Conservation (phyloP, 2,329 filamentous ascomycete species). For the Sarocladium strictum region DNA sequence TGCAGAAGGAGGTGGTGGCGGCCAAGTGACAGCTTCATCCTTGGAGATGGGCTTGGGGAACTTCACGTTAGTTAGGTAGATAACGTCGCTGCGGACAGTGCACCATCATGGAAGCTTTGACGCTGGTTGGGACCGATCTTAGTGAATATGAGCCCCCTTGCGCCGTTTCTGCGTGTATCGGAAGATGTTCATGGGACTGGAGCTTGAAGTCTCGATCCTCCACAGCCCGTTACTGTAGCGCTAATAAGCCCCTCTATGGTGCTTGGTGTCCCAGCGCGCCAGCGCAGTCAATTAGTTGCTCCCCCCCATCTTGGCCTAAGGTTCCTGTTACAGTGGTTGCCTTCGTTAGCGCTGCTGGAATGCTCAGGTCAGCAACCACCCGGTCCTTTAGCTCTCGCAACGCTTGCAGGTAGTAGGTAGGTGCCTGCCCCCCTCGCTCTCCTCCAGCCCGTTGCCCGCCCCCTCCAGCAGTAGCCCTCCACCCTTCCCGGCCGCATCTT, state of each 20-base stretch:
- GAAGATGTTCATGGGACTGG: background rate
- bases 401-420: too few relatives aligned
- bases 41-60: too few relatives aligned
- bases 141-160: background rate
- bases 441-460: background rate
- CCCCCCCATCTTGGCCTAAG: background rate
- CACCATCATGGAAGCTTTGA: background rate
- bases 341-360: background rate
- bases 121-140: background rate
- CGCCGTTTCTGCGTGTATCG: background rate
- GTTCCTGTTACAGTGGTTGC: too few relatives aligned
- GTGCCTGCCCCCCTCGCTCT: background rate
- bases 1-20: too few relatives aligned
- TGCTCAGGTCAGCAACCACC: constrained; percentile 8
- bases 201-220: background rate
- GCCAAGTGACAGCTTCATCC: too few relatives aligned
- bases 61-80: too few relatives aligned
- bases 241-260: background rate
- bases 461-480: background rate
- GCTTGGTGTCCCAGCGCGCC: background rate
- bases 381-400: too few relatives aligned
- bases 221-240: background rate
- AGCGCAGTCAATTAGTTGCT: too few relatives aligned
- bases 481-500: constrained; percentile 7
- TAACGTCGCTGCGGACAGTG: background rate